Percentiles rank a stretch among this genome's conserved stretches.
These are phyloP conservation scores for Drechslerella dactyloides DNA, from an alignment of 2,329 filamentous ascomycete genomes.

Conservation along the genomic window DNA sequence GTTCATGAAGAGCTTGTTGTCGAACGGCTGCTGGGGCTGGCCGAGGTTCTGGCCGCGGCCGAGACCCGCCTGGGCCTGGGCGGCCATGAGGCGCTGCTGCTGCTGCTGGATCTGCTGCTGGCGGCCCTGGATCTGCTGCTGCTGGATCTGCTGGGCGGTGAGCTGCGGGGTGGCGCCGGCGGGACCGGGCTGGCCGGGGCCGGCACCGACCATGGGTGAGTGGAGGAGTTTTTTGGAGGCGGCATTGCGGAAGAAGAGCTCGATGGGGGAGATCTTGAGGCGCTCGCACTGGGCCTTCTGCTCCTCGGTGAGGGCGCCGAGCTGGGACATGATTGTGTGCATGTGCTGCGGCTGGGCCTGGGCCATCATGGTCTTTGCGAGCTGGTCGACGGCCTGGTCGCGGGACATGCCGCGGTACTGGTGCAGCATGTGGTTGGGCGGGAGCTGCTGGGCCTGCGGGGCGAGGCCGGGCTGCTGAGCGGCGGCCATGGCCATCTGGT, in stretches of 20 bases:
- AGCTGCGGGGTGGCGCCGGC: conserved; percentile 17
- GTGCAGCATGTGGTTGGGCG: conserved; percentile 11
- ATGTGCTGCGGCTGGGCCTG: conserved; percentile 47
- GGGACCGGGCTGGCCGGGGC: neutral
- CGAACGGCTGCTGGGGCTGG: conserved; percentile 26
- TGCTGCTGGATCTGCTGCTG: conserved; percentile 32
- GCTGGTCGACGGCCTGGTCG: conserved; percentile 36
- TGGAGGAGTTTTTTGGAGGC: conserved; percentile 34
- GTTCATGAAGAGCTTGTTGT: conserved; percentile 41
- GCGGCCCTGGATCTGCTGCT: conserved; percentile 35
- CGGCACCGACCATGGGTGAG: conserved; percentile 9
- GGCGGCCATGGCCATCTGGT: conserved; percentile 42
- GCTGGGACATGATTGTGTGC: conserved; percentile 27
- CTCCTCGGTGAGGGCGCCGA: conserved; percentile 29
- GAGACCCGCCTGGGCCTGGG: conserved; percentile 30
- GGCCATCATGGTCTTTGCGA: conserved; percentile 30
- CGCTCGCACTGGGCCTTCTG: conserved; percentile 40
- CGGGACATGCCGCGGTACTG: conserved; percentile 41
- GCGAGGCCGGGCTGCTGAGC: conserved; percentile 32
- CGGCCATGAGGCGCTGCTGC: conserved; percentile 12
- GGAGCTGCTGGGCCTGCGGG: conserved; percentile 16
- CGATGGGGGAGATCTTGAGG: conserved; percentile 32
- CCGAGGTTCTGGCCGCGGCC: conserved; percentile 34
- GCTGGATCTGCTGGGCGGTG: conserved; percentile 22
- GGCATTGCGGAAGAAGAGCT: conserved; percentile 48